These are phyloP conservation scores for Alternaria triticimaculans DNA, from an alignment of 2,329 filamentous ascomycete species.

Conservation along the genomic window DNA sequence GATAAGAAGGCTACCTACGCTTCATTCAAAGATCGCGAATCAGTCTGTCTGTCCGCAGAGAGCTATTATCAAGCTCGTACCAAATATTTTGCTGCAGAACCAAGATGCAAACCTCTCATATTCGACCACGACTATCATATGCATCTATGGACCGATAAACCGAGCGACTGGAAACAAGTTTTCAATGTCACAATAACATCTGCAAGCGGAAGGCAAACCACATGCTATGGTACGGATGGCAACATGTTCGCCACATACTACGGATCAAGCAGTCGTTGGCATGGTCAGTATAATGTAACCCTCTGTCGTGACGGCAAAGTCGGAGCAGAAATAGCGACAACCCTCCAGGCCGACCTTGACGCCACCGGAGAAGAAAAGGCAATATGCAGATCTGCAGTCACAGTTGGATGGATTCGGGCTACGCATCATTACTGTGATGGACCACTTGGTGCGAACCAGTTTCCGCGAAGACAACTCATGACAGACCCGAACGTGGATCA, in stretches of 20 bases:
- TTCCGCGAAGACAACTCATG: not conserved
- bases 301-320: not conserved
- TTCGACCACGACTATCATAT: not conserved
- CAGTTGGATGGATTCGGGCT: not conserved
- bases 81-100: not conserved
- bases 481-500: not conserved
- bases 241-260: not conserved
- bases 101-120: not conserved
- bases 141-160: not conserved
- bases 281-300: not conserved
- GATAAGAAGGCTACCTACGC: not conserved
- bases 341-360: not conserved
- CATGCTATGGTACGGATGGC: not conserved
- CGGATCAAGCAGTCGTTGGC: not conserved
- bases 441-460: not conserved
- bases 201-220: not conserved
- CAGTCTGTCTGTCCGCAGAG: not conserved
- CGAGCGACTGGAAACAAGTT: not conserved
- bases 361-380: not conserved
- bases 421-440: not conserved
- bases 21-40: not conserved
- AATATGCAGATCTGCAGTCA: not conserved
- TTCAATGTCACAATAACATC: not conserved
- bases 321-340: not conserved
- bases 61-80: not conserved